Percentiles rank a stretch among this genome's conserved stretches.
phyloP scores from a whole-genome alignment of 2,329 filamentous ascomycete species.

The Aspergillus puulaauensis region DNA sequence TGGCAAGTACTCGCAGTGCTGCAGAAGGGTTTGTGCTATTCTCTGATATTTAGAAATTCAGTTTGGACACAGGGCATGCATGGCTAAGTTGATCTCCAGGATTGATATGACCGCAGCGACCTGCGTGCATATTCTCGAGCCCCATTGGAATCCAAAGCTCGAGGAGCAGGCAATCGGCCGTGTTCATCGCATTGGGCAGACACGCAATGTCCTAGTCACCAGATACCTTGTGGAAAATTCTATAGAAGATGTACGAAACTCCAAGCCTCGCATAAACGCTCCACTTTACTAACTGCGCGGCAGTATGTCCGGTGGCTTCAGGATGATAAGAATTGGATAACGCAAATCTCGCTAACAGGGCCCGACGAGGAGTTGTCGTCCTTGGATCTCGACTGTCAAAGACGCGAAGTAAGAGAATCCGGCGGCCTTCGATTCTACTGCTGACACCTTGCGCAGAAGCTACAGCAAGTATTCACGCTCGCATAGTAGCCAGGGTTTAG shows the following conservation, averaged over 20 bases:
- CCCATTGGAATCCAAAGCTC: slow-evolving; percentile 85
- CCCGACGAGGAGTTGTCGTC: background rate
- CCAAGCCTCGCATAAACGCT: background rate
- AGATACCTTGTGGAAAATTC: slow-evolving; percentile 60
- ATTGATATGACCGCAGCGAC: slow-evolving; percentile 11
- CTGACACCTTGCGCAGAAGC: background rate
- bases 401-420: background rate
- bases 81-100: background rate
- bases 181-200: slow-evolving; percentile 81
- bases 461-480: background rate
- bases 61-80: background rate
- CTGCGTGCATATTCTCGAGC: slow-evolving; percentile 70
- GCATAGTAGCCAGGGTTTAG: background rate
- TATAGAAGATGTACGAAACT: slow-evolving; percentile 57
- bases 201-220: slow-evolving; percentile 70
- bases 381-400: background rate
- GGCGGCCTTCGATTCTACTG: background rate
- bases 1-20: slow-evolving; percentile 10
- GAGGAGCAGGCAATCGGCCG: slow-evolving; percentile 87
- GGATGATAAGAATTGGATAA: slow-evolving; percentile 1
- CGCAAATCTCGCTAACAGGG: background rate
- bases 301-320: slow-evolving; percentile 11
- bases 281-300: background rate
- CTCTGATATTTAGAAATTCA: background rate
- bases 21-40: slow-evolving; percentile 5